Base-by-base conservation (phyloP, 768 basidiomycete genomes). In the Cystofilobasidium capitatum region DNA sequence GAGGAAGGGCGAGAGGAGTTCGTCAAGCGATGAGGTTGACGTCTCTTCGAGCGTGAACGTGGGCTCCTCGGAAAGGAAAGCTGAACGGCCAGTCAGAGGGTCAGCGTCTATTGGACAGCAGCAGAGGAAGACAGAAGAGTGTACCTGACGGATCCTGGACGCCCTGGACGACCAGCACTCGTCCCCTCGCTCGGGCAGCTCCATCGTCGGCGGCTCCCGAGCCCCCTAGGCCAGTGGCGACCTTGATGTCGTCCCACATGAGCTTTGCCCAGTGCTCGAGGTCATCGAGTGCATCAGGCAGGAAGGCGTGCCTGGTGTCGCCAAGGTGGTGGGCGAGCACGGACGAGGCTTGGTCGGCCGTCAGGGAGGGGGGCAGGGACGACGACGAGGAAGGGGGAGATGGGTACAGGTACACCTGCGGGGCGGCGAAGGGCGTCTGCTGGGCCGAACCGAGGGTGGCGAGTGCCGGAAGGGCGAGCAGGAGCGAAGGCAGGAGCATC, bases 321-420 rank as follows among this genome's bases (percentile, higher is more conserved):
- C 85, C 84, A 14, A 89, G 81, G 74, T 89, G 87, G 62, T 82
- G 83, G 24, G 86, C 82, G 37, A 89, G 78, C 8, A 80, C 83
- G 40, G 83, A 80, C 71, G 81, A 84, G 49, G 85, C 85, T 59
- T 83, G 82, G 47, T 81, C 79, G 33, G 81, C 79, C 24, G 82
- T 81, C 31, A 85, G 76, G 6, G 81, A 72, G 0, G 76, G 79
- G 51, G 79, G 72, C 16, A 75, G 73, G 3, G 78, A 9, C 33
- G 60, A 17, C 33, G 51, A 51, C 4, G 45, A 36, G 42, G 42
- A 33, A 14, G 9, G 75, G 70, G 47, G 74, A 6, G 76, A 72
- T 1, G 87, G 85, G 64, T 80, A 81, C 22, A 88, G 78, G 74
- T 85, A 88, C 35, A 88, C 81, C 54, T 60, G 66, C 44, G 70